Evolutionary conservation across 257 asterid genomes (phyloP).

Genomic region (Solanum chiquidenum): DNA sequence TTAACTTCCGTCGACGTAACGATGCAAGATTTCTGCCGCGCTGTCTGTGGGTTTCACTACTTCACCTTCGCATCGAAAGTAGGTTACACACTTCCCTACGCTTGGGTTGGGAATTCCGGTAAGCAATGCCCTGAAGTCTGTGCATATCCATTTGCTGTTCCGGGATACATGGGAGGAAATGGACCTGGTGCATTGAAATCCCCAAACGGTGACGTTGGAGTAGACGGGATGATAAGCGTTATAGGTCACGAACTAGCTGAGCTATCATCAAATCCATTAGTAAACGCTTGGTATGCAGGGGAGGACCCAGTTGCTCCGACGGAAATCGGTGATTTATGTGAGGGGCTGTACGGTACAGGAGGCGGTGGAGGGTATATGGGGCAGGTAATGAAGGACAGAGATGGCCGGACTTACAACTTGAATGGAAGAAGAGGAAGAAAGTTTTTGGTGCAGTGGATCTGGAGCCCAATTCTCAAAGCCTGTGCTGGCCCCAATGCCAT

Average conservation of each 20-base stretch:
- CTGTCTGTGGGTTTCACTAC: slow-evolving; percentile 93
- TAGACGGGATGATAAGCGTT: slow-evolving; percentile 91
- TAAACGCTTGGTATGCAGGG: slow-evolving; percentile 98
- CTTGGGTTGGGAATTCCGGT: slow-evolving; percentile 89
- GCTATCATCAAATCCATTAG: slow-evolving; percentile 78
- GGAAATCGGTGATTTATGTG: slow-evolving; percentile 87
- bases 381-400: slow-evolving; percentile 46
- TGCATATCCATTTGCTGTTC: slow-evolving; percentile 80
- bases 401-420: slow-evolving; percentile 60
- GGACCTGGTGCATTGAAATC: slow-evolving; percentile 48
- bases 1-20: slow-evolving; percentile 76
- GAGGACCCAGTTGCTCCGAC: slow-evolving; percentile 93
- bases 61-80: slow-evolving; percentile 84
- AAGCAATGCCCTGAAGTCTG: slow-evolving; percentile 92
- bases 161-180: slow-evolving; percentile 72
- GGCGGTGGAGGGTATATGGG: slow-evolving; percentile 95
- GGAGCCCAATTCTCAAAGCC: slow-evolving; percentile 66
- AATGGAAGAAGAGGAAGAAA: slow-evolving; percentile 62
- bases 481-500: slow-evolving; percentile 89
- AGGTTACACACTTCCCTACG: slow-evolving; percentile 72
- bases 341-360: slow-evolving; percentile 82
- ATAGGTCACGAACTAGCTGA: slow-evolving; percentile 92
- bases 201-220: slow-evolving; percentile 70
- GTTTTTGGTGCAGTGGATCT: slow-evolving; percentile 80
- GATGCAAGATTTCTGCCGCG: slow-evolving; percentile 84